These are phyloP conservation scores for Cynanchum wilfordii DNA, from an alignment of 257 asterid species.

Conservation along the genomic window DNA sequence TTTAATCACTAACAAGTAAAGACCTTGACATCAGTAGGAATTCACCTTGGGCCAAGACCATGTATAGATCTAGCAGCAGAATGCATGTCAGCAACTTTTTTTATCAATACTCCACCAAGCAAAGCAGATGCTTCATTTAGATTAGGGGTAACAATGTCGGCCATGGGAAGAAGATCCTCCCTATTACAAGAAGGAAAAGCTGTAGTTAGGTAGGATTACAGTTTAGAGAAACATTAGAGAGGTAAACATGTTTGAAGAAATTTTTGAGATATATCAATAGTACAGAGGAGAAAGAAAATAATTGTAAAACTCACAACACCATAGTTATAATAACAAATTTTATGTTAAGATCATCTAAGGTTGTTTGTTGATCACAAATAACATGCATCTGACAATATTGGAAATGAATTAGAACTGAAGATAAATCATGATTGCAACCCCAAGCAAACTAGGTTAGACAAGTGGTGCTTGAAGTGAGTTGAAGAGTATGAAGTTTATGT, in stretches of 20 bases:
- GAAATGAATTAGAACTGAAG: neutral
- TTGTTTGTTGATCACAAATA: neutral
- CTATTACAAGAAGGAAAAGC: constrained; percentile 30
- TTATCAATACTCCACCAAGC: constrained; percentile 63
- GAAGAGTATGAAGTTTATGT: neutral
- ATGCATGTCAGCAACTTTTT: constrained; percentile 81
- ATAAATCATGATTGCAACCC: neutral
- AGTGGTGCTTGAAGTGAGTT: neutral
- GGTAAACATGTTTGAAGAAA: neutral
- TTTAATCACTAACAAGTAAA: neutral
- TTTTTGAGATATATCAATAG: neutral
- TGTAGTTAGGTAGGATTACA: neutral
- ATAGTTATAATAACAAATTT: neutral
- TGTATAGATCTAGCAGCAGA: constrained; percentile 84
- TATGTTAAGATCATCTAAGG: neutral
- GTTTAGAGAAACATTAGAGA: constrained; percentile 3
- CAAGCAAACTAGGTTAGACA: neutral
- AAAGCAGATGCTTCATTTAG: constrained; percentile 81
- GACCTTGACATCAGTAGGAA: constrained; percentile 12
- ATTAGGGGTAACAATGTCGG: constrained; percentile 91
- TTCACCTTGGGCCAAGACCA: constrained; percentile 78
- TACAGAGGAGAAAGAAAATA: neutral
- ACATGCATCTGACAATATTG: neutral
- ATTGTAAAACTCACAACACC: neutral
- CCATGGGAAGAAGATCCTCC: constrained; percentile 87